phyloP scores from a whole-genome alignment of 805 yeast genomes.

The Candida broadrunensis region DNA sequence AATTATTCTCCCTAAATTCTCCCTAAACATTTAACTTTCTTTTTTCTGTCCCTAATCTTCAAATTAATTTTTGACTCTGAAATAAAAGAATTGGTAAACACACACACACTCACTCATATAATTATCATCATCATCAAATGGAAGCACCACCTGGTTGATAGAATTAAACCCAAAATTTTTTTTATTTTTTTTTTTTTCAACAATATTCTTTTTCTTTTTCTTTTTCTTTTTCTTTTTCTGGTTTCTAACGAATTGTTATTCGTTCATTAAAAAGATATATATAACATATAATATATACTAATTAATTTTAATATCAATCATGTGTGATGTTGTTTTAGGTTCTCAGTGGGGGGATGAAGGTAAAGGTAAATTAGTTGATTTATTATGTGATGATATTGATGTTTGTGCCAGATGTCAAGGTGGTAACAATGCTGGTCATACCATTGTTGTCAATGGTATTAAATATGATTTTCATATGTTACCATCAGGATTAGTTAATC shows the following conservation, averaged over 20 bases:
- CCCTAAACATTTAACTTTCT: no score
- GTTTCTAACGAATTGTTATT: slow-evolving; percentile 12
- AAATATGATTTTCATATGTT: slow-evolving; percentile 98
- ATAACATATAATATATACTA: slow-evolving; percentile 2
- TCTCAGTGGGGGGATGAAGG: slow-evolving; percentile 99
- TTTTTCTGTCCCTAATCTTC: no score
- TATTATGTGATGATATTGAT: slow-evolving; percentile 91
- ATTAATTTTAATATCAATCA: slow-evolving; percentile 18
- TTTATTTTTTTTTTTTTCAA: no score
- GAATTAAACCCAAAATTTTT: no score
- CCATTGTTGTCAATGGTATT: slow-evolving; percentile 84
- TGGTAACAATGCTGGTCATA: slow-evolving; percentile 99
- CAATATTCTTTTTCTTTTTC: slow-evolving; percentile 4
- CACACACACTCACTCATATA: no score
- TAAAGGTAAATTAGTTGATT: slow-evolving; percentile 94
- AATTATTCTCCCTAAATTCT: no score
- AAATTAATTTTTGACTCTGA: no score
- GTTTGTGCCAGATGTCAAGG: slow-evolving; percentile 98
- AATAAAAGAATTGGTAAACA: no score
- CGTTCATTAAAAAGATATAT: slow-evolving; percentile 10
- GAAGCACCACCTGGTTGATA: no score
- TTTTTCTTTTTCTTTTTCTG: slow-evolving; percentile 5
- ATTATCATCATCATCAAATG: no score
- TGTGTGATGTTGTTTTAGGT: slow-evolving; percentile 94
- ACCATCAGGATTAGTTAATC: slow-evolving; percentile 96